Base-by-base conservation (phyloP, 441 rosid species). In the Populus hybrid region DNA sequence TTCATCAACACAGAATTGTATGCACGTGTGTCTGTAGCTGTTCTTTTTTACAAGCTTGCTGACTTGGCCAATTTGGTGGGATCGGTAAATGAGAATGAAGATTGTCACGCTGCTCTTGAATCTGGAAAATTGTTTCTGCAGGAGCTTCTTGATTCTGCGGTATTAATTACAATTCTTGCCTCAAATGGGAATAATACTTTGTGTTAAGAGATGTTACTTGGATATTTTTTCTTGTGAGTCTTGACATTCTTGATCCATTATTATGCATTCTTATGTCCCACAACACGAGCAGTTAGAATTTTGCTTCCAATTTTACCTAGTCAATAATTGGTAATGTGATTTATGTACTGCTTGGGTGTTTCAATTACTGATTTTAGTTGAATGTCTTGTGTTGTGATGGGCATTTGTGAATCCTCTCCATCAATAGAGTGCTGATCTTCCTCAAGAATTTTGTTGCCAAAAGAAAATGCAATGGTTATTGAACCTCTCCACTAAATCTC, bases 1-100 rank as follows among this genome's bases (percentile, higher is more conserved):
- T 94, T 90, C 87, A 89, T 91, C 85, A 96, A 94, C 86, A 94
- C 97, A 50, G 99, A 96, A 86, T 83, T 96, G 79, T 96, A 89
- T 88, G 97, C 95, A 64, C 98, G 99, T 53, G 97, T 93, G 26
- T 94, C 95, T 72, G 94, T 96, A 31, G 92, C 98, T 79, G 93
- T 84, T 76, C 86, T 96, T 64, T 92, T 96, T 80, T 78, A 85
- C 86, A 91, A 89, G 88, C 89, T 95, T 28, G 90, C 97, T 82
- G 80, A 87, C 87, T 83, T 88, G 89, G 91, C 86, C 16, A 75
- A 78, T 77, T 73, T 77, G 83, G 83, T 73, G 68, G 90, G 86
- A 83, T 85, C 91, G 72, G 78, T 80, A 79, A 69, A 74, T 75
- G 91, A 80, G 84, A 85, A 82, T 80, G 81, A 85, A 77, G 88